Evolutionary conservation across 768 basidiomycete genomes (phyloP), one percentile per base, ranked within the genome.

Genomic region (Pulveroboletus sp.): DNA sequence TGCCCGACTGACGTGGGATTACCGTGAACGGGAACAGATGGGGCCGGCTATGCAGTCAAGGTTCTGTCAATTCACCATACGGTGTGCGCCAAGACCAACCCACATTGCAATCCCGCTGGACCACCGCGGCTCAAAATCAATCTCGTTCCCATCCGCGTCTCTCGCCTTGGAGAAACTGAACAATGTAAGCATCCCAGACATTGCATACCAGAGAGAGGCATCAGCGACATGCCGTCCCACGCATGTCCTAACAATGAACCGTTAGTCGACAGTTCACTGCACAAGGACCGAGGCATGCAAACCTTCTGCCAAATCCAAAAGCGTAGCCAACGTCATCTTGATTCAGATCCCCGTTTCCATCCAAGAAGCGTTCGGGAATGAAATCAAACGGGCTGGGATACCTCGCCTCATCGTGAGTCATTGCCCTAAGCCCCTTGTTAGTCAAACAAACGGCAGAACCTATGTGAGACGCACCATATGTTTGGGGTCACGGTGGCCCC

Each of bases 311-410:
- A 50, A 61, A 65, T 31, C 65, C 63, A 43, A 68, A 68, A 8
- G 39, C 49, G 9, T 52, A 51, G 14, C 26, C 32, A 14, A 54
- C 27, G 3, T 61, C 58, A 36, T 70, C 64, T 10, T 45, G 39
- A 52, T 45, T 67, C 41, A 50, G 54, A 13, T 61, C 49, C 7
- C 61, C 62, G n/a, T 56, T 40, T 15, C 31, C 30, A 17, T 57
- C 46, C 14, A 67, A 50, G 48, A 67, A 66, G 2, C 69, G 67
- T 28, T 65, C 62, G 6, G 71, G 71, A 24, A 55, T 52, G 54
- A 71, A 71, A n/a, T 43, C 57, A 41, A 53, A 60, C 0, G 71
- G 69, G 30, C 60, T 49, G 3, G 67, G 67, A 47, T 71, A 73
- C 15, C 54, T 49, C 15, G 49, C 48, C n/a, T 59, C 58, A 51